These are phyloP conservation scores for Spirogloea muscicola DNA, from an alignment of 139 green algal species.

Conservation along the genomic window DNA sequence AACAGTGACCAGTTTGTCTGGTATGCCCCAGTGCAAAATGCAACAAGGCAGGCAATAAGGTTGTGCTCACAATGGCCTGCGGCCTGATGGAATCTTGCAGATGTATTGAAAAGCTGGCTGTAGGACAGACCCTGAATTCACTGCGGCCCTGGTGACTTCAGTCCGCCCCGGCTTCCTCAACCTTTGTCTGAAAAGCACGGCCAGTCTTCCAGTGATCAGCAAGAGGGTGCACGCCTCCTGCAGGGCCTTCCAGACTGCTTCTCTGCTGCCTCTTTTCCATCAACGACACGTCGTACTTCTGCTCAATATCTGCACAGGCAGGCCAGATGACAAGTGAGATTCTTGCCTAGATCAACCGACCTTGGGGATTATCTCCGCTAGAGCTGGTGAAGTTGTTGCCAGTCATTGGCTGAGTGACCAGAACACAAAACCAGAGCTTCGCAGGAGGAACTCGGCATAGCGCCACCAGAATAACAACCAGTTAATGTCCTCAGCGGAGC, in stretches of 20 bases:
- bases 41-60: no score
- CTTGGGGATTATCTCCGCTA: neutral
- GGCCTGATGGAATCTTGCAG: no score
- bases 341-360: neutral
- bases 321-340: neutral
- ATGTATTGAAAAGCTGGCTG: no score
- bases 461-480: neutral
- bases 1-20: no score
- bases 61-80: no score
- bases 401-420: neutral
- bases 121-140: no score
- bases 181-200: no score
- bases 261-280: neutral
- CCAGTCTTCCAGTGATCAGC: conserved; percentile 1
- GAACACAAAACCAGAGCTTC: neutral
- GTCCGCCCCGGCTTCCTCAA: no score
- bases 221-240: neutral
- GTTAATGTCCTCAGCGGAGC: neutral
- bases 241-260: neutral
- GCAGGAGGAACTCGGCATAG: no score
- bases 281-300: neutral
- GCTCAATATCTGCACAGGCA: neutral
- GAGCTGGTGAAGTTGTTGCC: neutral
- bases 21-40: no score
- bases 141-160: no score